Percentiles rank a stretch among this genome's conserved stretches.
These are phyloP conservation scores for Tolypocladium ophioglossoides DNA, from an alignment of 2,329 filamentous ascomycete species.

Conservation along the genomic window DNA sequence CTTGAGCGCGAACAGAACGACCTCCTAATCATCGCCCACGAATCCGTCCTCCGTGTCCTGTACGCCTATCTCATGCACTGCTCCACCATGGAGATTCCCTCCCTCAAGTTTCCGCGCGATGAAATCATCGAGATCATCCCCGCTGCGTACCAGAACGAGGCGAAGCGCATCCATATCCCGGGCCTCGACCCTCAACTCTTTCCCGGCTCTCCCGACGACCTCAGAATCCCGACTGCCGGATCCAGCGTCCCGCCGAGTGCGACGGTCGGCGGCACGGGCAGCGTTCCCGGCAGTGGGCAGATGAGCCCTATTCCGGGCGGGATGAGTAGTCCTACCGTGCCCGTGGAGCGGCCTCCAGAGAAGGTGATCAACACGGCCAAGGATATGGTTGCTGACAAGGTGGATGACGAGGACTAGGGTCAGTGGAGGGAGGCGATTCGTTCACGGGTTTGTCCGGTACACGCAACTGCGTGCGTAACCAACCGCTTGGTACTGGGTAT, in stretches of 20 bases:
- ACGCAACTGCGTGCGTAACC: not conserved
- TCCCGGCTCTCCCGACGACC: constrained; percentile 69
- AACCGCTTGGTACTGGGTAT: not conserved
- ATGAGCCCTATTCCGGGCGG: constrained; percentile 38
- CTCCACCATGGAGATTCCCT: constrained; percentile 87
- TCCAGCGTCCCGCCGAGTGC: constrained; percentile 12
- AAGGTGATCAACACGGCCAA: constrained; percentile 39
- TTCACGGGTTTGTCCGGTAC: not conserved
- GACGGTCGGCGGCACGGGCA: constrained; percentile 15
- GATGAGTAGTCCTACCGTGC: constrained; percentile 34
- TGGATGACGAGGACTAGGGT: constrained; percentile 38
- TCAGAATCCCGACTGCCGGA: constrained; percentile 62
- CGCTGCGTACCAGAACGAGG: constrained; percentile 92
- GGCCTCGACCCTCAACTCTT: constrained; percentile 55
- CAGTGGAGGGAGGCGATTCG: not conserved
- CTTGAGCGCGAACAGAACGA: constrained; percentile 95
- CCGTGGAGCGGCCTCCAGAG: constrained; percentile 32
- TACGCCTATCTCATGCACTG: constrained; percentile 99
- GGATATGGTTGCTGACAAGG: constrained; percentile 40
- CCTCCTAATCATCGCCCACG: constrained; percentile 95
- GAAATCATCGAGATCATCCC: constrained; percentile 99
- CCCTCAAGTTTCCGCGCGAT: constrained; percentile 84
- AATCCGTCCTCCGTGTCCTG: constrained; percentile 91
- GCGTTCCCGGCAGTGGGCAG: constrained; percentile 17
- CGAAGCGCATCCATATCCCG: constrained; percentile 81